A percentile compares a stretch with the other conserved stretches of the same genome.
Evolutionary conservation across 208 protist genomes (phyloP).

Genomic region (Crithidia fasciculata): DNA sequence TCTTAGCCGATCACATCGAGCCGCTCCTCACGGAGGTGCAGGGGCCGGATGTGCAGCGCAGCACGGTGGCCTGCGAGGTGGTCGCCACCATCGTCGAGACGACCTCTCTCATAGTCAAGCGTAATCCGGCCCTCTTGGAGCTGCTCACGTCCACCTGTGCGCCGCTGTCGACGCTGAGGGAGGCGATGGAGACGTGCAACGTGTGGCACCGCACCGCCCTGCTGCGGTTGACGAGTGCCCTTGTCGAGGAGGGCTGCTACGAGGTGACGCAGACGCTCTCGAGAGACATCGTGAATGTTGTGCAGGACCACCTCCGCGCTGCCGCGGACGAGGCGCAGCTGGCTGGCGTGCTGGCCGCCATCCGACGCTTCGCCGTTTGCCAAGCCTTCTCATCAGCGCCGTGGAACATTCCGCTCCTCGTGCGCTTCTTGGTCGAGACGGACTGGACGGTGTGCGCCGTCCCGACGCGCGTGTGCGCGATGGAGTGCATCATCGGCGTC

Average conservation of each 20-base stretch:
- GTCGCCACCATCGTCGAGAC: slow-evolving; percentile 69
- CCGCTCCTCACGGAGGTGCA: slow-evolving; percentile 33
- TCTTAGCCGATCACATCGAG: slow-evolving; percentile 56
- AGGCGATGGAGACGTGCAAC: slow-evolving; percentile 58
- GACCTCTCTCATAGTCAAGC: slow-evolving; percentile 63
- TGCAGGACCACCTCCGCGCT: slow-evolving; percentile 53
- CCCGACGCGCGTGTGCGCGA: slow-evolving; percentile 51
- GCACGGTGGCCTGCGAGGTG: slow-evolving; percentile 69
- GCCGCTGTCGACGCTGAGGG: slow-evolving; percentile 52
- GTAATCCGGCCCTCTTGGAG: slow-evolving; percentile 76
- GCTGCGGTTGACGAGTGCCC: slow-evolving; percentile 57
- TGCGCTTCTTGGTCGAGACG: slow-evolving; percentile 56
- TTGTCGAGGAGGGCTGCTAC: slow-evolving; percentile 78
- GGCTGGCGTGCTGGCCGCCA: slow-evolving; percentile 59
- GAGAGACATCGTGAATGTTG: slow-evolving; percentile 41
- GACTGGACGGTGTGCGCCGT: slow-evolving; percentile 54
- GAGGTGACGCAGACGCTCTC: slow-evolving; percentile 63
- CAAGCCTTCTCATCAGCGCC: slow-evolving; percentile 54
- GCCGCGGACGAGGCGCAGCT: slow-evolving; percentile 54
- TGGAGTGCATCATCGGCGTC: slow-evolving; percentile 45
- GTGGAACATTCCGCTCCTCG: slow-evolving; percentile 65
- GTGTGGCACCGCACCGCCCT: slow-evolving; percentile 74
- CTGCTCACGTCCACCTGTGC: slow-evolving; percentile 55
- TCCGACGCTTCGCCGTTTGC: slow-evolving; percentile 51
- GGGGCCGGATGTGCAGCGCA: slow-evolving; percentile 24